Percentiles rank a stretch among this genome's conserved stretches.
phyloP scores from a whole-genome alignment of 148 eudicot genomes.

The Nepenthes mirabilis region DNA sequence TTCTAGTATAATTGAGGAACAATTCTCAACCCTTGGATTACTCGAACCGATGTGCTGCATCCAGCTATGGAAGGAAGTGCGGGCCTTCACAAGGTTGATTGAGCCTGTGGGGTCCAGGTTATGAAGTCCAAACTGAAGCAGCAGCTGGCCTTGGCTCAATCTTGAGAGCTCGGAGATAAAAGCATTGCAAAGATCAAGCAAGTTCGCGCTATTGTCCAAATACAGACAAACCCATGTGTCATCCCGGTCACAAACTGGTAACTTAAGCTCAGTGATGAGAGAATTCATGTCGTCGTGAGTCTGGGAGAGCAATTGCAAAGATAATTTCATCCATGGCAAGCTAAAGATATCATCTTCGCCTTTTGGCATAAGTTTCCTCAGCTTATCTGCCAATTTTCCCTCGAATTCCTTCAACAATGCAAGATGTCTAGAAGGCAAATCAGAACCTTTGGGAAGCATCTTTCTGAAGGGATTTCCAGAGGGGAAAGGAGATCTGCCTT shows the following conservation, averaged over 20 bases:
- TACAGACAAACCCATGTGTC: slow-evolving; percentile 47
- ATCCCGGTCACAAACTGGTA: slow-evolving; percentile 48
- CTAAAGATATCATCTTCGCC: slow-evolving; percentile 23
- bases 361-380: slow-evolving; percentile 30
- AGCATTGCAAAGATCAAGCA: slow-evolving; percentile 47
- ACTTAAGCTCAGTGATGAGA: slow-evolving; percentile 35
- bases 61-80: slow-evolving; percentile 42
- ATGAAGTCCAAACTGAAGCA: slow-evolving; percentile 29
- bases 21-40: slow-evolving; percentile 31
- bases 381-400: slow-evolving; percentile 24
- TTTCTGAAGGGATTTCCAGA: slow-evolving; percentile 44
- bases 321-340: slow-evolving; percentile 45
- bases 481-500: slow-evolving; percentile 27
- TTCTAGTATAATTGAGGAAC: slow-evolving; percentile 20
- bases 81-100: slow-evolving; percentile 16
- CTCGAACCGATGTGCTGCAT: slow-evolving; percentile 25
- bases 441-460: slow-evolving; percentile 33
- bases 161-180: slow-evolving; percentile 37
- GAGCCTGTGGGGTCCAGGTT: slow-evolving; percentile 14
- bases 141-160: slow-evolving; percentile 35
- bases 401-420: slow-evolving; percentile 37
- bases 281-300: slow-evolving; percentile 36
- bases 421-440: slow-evolving; percentile 30
- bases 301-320: slow-evolving; percentile 30
- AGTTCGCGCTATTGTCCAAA: slow-evolving; percentile 40